These are phyloP conservation scores for Beauveria medogensis DNA, from an alignment of 2,329 filamentous ascomycete species.

Conservation along the genomic window DNA sequence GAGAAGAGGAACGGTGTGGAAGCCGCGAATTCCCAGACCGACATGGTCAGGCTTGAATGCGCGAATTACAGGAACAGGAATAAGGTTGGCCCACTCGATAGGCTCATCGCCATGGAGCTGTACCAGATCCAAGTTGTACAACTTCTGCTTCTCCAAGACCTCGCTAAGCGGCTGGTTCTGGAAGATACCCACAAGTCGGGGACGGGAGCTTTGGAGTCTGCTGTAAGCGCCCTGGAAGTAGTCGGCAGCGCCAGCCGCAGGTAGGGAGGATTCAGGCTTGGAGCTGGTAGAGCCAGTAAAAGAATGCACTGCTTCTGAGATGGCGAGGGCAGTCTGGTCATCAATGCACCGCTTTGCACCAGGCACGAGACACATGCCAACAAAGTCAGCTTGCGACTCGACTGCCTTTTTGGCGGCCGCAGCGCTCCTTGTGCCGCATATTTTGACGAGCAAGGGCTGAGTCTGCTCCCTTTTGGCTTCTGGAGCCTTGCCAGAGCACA, in stretches of 20 bases:
- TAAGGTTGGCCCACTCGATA: conserved; percentile 79
- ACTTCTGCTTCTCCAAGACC: conserved; percentile 67
- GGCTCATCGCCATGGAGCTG: conserved; percentile 92
- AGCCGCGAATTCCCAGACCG: conserved; percentile 67
- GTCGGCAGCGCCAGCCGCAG: conserved; percentile 41
- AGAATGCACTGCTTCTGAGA: conserved; percentile 70
- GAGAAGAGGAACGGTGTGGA: conserved; percentile 74
- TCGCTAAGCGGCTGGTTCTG: conserved; percentile 81
- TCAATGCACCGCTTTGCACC: conserved; percentile 73
- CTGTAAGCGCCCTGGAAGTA: conserved; percentile 58
- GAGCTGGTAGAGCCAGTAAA: conserved; percentile 43
- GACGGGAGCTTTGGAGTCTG: conserved; percentile 46
- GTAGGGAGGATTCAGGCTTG: conserved; percentile 19
- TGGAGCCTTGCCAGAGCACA: conserved; percentile 56
- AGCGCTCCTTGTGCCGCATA: conserved; percentile 80
- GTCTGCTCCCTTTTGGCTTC: conserved; percentile 26
- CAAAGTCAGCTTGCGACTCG: conserved; percentile 79
- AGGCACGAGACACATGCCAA: conserved; percentile 86
- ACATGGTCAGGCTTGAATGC: conserved; percentile 71
- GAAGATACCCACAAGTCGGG: conserved; percentile 88
- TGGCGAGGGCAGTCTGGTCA: conserved; percentile 68
- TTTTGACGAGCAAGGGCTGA: conserved; percentile 68
- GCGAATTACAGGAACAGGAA: conserved; percentile 85
- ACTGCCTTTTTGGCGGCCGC: conserved; percentile 76
- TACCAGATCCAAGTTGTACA: conserved; percentile 75